phyloP scores from a whole-genome alignment of 192 early-diverging fungal genomes.

The Coemansia sp. region DNA sequence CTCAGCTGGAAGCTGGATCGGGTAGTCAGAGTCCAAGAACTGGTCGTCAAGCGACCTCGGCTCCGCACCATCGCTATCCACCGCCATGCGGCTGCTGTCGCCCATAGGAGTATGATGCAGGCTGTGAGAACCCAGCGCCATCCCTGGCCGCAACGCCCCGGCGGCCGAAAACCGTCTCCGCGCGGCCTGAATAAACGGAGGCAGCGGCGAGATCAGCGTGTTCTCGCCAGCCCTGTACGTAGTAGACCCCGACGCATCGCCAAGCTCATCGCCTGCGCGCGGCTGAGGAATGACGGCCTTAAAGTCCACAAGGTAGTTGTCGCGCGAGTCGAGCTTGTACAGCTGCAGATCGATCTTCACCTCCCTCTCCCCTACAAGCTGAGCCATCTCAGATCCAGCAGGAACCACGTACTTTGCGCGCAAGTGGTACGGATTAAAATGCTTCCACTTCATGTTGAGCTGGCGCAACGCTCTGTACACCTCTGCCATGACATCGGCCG shows the following conservation, averaged over 20 bases:
- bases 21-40: conserved; percentile 54
- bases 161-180: conserved; percentile 40
- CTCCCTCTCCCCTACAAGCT: conserved; percentile 48
- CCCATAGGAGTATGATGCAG: neutral
- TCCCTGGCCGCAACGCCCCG: conserved; percentile 19
- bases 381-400: conserved; percentile 4
- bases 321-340: conserved; percentile 81
- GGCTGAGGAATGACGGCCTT: conserved; percentile 68
- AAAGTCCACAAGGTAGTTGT: conserved; percentile 96
- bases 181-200: conserved; percentile 48
- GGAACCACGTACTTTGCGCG: conserved; percentile 63
- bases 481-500: conserved; percentile 95
- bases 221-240: conserved; percentile 39
- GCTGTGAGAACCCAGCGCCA: neutral
- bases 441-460: conserved; percentile 91
- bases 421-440: conserved; percentile 85
- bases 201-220: conserved; percentile 34
- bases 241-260: conserved; percentile 11
- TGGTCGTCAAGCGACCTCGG: conserved; percentile 54
- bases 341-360: conserved; percentile 96
- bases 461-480: conserved; percentile 91
- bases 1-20: conserved; percentile 55
- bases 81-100: conserved; percentile 6
- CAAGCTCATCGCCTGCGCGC: conserved; percentile 27
- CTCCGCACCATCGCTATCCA: conserved; percentile 13